Conservation (phyloP, 2,329 filamentous ascomycete species). For the Blastomyces parvus region DNA sequence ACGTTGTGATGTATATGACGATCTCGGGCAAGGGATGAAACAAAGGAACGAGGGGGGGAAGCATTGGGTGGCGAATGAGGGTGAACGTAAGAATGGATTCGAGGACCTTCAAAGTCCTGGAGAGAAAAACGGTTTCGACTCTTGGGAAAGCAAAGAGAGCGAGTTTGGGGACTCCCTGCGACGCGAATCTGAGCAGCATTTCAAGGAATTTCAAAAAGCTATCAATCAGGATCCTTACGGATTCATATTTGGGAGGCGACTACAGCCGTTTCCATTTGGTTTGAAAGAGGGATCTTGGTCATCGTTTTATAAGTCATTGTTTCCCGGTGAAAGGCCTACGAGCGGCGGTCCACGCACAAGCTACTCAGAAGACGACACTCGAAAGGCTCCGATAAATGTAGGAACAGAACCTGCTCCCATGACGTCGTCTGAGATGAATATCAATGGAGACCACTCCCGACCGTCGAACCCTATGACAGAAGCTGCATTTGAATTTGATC, state of each 20-base stretch:
- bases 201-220: slow-evolving; percentile 28
- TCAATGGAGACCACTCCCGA: slow-evolving; percentile 7
- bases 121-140: neutral
- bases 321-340: slow-evolving; percentile 15
- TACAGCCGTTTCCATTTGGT: slow-evolving; percentile 20
- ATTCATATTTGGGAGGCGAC: slow-evolving; percentile 32
- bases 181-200: slow-evolving; percentile 21
- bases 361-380: neutral
- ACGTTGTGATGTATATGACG: neutral
- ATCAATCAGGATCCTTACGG: slow-evolving; percentile 33
- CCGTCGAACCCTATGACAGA: slow-evolving; percentile 2
- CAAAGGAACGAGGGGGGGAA: neutral
- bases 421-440: slow-evolving; percentile 6
- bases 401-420: neutral
- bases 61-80: neutral
- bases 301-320: slow-evolving; percentile 25
- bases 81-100: neutral
- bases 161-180: neutral
- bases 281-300: slow-evolving; percentile 21
- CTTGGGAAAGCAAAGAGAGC: neutral
- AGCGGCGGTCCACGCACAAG: neutral
- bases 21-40: neutral
- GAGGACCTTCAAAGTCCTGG: neutral
- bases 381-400: slow-evolving; percentile 7
- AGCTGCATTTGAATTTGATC: slow-evolving; percentile 30